Evolutionary conservation across 192 early-diverging fungal species (phyloP).

Genomic region (Entomortierella beljakovae): DNA sequence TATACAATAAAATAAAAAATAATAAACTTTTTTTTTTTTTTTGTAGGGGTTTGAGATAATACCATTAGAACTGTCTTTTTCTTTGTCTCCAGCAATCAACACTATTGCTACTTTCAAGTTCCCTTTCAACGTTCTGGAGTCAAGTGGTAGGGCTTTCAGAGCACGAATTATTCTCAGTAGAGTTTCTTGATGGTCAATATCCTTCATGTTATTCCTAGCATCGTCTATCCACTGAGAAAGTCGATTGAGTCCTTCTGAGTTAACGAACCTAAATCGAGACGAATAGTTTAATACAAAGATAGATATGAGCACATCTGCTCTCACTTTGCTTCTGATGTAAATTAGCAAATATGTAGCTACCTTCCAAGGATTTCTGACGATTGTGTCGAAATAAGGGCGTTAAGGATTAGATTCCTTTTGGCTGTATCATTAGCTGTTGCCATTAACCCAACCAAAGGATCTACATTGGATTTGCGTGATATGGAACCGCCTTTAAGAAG

Average conservation of each 20-base stretch:
- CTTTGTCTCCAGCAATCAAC: constrained; percentile 6
- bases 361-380: not conserved
- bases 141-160: constrained; percentile 19
- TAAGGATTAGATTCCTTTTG: constrained; percentile 25
- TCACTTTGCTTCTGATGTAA: not conserved
- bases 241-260: constrained; percentile 7
- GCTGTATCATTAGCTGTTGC: not conserved
- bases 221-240: constrained; percentile 21
- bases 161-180: constrained; percentile 4
- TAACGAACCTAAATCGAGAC: constrained; percentile 9
- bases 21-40: not conserved
- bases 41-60: not conserved
- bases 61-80: not conserved
- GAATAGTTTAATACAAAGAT: not conserved
- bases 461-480: not conserved
- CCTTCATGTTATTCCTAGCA: not conserved
- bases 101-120: constrained; percentile 12
- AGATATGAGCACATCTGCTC: not conserved
- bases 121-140: not conserved
- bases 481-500: constrained; percentile 32
- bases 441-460: constrained; percentile 15
- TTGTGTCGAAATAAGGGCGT: constrained; percentile 21
- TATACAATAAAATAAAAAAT: not conserved
- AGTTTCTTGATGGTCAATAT: not conserved
- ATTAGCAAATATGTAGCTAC: constrained; percentile 1